phyloP scores from a whole-genome alignment of 306 rosid genomes.

The Purshia tridentata region DNA sequence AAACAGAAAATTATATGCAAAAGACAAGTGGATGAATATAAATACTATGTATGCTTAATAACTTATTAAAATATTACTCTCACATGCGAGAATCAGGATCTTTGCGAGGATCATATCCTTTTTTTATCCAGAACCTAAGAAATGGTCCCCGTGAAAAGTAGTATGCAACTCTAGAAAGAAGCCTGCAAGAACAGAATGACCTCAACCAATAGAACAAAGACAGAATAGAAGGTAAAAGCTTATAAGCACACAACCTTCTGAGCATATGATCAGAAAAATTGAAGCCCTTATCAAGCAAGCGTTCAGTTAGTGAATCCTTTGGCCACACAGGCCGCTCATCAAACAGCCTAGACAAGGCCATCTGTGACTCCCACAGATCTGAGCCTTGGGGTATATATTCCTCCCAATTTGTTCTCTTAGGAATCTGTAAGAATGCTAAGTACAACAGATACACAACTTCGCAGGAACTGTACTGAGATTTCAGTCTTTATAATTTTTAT shows the following conservation, averaged over 20 bases:
- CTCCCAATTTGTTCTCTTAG: conserved; percentile 90
- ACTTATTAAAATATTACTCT: conserved; percentile 25
- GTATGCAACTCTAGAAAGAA: conserved; percentile 87
- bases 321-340: conserved; percentile 91
- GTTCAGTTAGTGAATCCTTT: conserved; percentile 62
- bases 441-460: conserved; percentile 26
- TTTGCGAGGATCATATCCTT: conserved; percentile 94
- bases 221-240: conserved; percentile 10
- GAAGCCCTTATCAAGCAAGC: conserved; percentile 65
- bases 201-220: conserved; percentile 16
- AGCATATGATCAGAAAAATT: conserved; percentile 49
- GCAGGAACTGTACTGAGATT: conserved; percentile 1
- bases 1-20: neutral
- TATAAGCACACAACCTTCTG: conserved; percentile 59
- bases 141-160: conserved; percentile 95
- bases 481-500: conserved; percentile 2
- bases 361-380: conserved; percentile 78
- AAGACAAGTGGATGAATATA: neutral
- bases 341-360: conserved; percentile 66
- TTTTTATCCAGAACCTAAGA: conserved; percentile 88
- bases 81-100: conserved; percentile 77
- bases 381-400: conserved; percentile 67
- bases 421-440: conserved; percentile 85
- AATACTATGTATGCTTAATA: conserved; percentile 12
- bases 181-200: conserved; percentile 50